A percentile compares a stretch with the other conserved stretches of the same genome.
phyloP scores from a whole-genome alignment of 306 rosid genomes.

The Glycine latifolia region DNA sequence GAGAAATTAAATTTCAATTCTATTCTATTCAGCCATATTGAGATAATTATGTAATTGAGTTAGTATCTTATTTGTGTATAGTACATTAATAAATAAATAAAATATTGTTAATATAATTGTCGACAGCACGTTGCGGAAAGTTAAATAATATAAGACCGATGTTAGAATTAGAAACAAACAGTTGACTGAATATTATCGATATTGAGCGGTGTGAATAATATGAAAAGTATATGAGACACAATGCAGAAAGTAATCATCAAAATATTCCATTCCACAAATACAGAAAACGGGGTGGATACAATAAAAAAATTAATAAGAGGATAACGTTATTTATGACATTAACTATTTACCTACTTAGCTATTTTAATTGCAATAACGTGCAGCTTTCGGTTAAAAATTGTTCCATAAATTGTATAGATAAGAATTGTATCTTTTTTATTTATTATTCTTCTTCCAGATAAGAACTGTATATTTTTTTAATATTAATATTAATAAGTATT shows the following conservation, averaged over 20 bases:
- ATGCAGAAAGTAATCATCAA: background rate
- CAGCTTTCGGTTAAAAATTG: background rate
- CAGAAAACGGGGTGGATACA: background rate
- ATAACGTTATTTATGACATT: background rate
- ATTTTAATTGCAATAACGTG: no score
- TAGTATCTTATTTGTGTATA: no score
- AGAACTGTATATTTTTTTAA: no score
- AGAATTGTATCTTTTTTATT: no score
- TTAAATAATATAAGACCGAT: background rate
- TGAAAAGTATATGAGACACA: no score
- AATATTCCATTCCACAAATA: background rate
- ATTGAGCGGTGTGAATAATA: background rate
- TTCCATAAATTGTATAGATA: background rate
- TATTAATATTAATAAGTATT: no score
- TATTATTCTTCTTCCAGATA: no score
- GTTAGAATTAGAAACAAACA: background rate
- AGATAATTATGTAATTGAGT: background rate
- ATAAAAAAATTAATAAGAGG: background rate
- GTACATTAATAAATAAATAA: no score
- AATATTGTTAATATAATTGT: background rate
- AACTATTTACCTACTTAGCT: background rate
- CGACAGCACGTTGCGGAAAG: constrained; percentile 1
- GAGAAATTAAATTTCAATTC: constrained; percentile 5
- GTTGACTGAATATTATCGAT: background rate
- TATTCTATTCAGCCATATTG: no score